These are phyloP conservation scores for Rhamnella rubrinervis DNA, from an alignment of 331 rosid species.

Conservation along the genomic window DNA sequence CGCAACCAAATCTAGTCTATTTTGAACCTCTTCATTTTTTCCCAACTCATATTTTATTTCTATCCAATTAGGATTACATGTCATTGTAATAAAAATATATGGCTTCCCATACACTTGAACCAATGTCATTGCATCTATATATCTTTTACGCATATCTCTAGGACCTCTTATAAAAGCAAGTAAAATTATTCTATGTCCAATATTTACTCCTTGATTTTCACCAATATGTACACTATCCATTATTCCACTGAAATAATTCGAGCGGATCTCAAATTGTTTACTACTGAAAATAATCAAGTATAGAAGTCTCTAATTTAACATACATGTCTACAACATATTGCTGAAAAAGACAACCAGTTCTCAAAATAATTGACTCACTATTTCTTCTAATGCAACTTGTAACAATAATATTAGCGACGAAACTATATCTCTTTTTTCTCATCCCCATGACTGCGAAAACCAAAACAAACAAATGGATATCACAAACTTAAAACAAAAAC, in stretches of 20 bases:
- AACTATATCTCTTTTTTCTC: background rate
- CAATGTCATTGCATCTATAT: background rate
- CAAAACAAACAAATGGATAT: too few relatives aligned
- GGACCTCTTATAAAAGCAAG: slow-evolving; percentile 4
- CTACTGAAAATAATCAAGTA: background rate
- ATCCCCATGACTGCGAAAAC: background rate
- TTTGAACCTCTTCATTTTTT: background rate
- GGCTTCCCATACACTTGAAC: slow-evolving; percentile 6
- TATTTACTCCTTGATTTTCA: background rate
- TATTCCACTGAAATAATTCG: background rate
- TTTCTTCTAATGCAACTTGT: background rate
- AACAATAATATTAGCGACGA: background rate
- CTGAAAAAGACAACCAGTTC: background rate
- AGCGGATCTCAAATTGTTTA: background rate
- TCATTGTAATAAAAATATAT: slow-evolving; percentile 10
- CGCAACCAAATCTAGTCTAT: slow-evolving; percentile 2
- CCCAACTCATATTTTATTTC: background rate
- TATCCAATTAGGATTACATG: slow-evolving; percentile 5
- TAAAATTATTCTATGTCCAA: background rate
- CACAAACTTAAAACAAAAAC: too few relatives aligned
- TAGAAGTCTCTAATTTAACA: slow-evolving; percentile 7
- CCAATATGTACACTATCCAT: slow-evolving; percentile 1
- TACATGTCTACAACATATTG: slow-evolving; percentile 10
- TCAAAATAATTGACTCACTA: background rate
- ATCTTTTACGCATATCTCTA: slow-evolving; percentile 2